phyloP scores from a whole-genome alignment of 495 filamentous ascomycete species.

The Xeromyces bisporus region DNA sequence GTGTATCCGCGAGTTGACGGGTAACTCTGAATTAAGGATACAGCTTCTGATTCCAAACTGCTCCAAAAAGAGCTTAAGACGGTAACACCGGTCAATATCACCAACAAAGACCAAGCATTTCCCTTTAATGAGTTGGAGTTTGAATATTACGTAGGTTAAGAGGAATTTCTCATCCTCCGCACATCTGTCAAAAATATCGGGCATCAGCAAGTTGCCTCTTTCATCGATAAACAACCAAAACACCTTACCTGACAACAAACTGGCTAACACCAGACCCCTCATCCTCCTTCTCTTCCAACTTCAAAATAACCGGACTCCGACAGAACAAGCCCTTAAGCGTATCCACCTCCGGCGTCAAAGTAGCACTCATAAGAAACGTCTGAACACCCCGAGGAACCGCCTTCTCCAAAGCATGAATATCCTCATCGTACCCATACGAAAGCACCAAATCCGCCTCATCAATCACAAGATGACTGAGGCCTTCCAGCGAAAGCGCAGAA shows the following conservation, averaged over 20 bases:
- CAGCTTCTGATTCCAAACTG: slow-evolving; percentile 91
- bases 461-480: slow-evolving; percentile 66
- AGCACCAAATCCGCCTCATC: slow-evolving; percentile 94
- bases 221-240: neutral
- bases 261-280: slow-evolving; percentile 62
- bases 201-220: neutral
- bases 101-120: slow-evolving; percentile 89
- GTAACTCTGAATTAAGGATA: slow-evolving; percentile 87
- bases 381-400: slow-evolving; percentile 71
- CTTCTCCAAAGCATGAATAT: slow-evolving; percentile 60
- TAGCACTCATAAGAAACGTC: slow-evolving; percentile 85
- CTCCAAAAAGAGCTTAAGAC: slow-evolving; percentile 88
- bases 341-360: slow-evolving; percentile 72
- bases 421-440: slow-evolving; percentile 85
- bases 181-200: slow-evolving; percentile 32
- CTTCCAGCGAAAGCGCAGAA: slow-evolving; percentile 47
- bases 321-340: slow-evolving; percentile 75
- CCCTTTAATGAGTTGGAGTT: slow-evolving; percentile 83
- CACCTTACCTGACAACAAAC: slow-evolving; percentile 58
- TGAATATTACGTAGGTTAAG: slow-evolving; percentile 83
- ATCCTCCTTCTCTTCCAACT: slow-evolving; percentile 58
- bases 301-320: slow-evolving; percentile 57
- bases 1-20: slow-evolving; percentile 81
- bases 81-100: slow-evolving; percentile 85
- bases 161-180: slow-evolving; percentile 96